Conservation (phyloP, 2,329 filamentous ascomycete species). For the Pezicula neosporulosa region DNA sequence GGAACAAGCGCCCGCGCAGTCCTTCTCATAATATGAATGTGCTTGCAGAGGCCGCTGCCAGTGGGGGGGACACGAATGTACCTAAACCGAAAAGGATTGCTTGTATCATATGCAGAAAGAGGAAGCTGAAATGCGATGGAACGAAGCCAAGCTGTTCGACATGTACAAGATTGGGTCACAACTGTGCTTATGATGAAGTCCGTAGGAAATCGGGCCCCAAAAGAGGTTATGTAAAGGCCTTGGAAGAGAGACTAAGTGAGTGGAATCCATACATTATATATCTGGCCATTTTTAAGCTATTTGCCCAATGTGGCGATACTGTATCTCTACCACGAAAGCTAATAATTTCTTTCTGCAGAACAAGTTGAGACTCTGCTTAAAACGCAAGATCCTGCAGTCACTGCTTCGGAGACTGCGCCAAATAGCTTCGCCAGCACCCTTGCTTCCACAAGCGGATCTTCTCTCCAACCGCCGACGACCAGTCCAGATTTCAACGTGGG, state of each 20-base stretch:
- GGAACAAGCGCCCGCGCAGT: conserved; percentile 29
- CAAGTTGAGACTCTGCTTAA: conserved; percentile 92
- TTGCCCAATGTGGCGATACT: conserved; percentile 9
- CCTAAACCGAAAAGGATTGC: conserved; percentile 90
- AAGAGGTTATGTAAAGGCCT: conserved; percentile 63
- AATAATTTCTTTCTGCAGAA: conserved; percentile 46
- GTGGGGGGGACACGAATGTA: conserved; percentile 52
- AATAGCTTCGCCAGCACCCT: conserved; percentile 15
- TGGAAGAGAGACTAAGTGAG: conserved; percentile 90
- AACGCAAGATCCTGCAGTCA: conserved; percentile 57
- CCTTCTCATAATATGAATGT: conserved; percentile 25
- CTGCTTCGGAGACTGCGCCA: conserved; percentile 12
- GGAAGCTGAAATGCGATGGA: conserved; percentile 77
- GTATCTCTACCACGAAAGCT: conserved; percentile 1
- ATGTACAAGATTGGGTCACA: conserved; percentile 61
- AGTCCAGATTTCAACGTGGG: conserved; percentile 38
- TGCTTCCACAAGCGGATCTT: conserved; percentile 11
- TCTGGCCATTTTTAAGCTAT: conserved; percentile 44
- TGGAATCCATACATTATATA: conserved; percentile 56
- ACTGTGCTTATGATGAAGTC: conserved; percentile 66
- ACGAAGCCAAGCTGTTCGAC: conserved; percentile 63
- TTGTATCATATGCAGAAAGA: conserved; percentile 88
- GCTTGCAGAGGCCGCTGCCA: conserved; percentile 33
- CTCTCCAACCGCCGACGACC: conserved; percentile 17
- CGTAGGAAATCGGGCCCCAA: conserved; percentile 70